A percentile compares a stretch with the other conserved stretches of the same genome.
Evolutionary conservation across 2,329 filamentous ascomycete genomes (phyloP).

Genomic region (Beauveria sp.): DNA sequence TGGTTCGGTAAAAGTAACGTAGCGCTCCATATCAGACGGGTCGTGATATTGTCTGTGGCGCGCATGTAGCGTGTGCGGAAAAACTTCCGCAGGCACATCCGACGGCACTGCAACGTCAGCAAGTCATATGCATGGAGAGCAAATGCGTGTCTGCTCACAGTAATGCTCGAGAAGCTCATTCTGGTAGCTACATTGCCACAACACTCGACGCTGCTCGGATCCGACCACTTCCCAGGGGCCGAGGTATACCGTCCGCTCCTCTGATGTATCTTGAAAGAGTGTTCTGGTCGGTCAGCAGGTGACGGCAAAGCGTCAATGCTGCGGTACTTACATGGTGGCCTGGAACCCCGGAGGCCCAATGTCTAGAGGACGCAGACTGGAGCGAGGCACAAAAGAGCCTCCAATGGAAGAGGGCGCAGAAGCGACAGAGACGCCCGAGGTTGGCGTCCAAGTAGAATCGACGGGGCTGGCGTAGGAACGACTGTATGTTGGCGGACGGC

Average conservation of each 20-base stretch:
- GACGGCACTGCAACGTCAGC: slow-evolving; percentile 32
- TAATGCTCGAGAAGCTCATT: slow-evolving; percentile 45
- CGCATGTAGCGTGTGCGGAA: slow-evolving; percentile 43
- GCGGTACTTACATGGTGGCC: slow-evolving; percentile 40
- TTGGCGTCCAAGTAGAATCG: slow-evolving; percentile 40
- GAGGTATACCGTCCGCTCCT: slow-evolving; percentile 43
- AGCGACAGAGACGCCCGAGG: slow-evolving; percentile 34
- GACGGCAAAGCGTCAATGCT: neutral
- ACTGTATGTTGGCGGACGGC: slow-evolving; percentile 33
- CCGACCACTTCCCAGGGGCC: slow-evolving; percentile 46
- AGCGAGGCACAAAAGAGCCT: slow-evolving; percentile 25
- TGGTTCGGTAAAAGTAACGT: slow-evolving; percentile 38
- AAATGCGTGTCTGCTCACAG: slow-evolving; percentile 26
- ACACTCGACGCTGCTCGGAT: slow-evolving; percentile 39
- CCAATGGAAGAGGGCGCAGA: slow-evolving; percentile 37
- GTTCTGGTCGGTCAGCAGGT: slow-evolving; percentile 26
- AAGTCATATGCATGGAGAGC: slow-evolving; percentile 9
- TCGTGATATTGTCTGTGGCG: slow-evolving; percentile 44
- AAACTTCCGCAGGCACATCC: slow-evolving; percentile 35
- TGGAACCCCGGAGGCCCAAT: slow-evolving; percentile 46
- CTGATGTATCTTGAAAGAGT: slow-evolving; percentile 41
- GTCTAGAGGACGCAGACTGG: slow-evolving; percentile 38
- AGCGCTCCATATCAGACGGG: slow-evolving; percentile 42
- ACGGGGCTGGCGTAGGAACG: slow-evolving; percentile 35
- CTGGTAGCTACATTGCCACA: slow-evolving; percentile 47